Evolutionary conservation across 805 yeast species (phyloP), one percentile per base, ranked within the genome.

Genomic region (Metschnikowia dekortorum): DNA sequence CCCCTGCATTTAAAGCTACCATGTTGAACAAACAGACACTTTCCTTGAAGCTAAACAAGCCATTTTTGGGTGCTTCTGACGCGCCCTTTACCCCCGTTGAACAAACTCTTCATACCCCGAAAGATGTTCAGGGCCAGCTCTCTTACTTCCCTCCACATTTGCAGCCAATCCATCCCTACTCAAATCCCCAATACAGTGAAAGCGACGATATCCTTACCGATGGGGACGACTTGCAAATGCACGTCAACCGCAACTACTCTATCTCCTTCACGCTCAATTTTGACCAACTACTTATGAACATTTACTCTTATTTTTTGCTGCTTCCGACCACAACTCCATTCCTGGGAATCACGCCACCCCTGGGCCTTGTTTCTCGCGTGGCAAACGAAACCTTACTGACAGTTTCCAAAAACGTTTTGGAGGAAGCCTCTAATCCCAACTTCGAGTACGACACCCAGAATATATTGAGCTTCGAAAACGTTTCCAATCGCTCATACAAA

Each of bases 301-400:
- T 67, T 8, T 73, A 73, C 57, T 60, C 64, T 30, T 64, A 69
- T 42, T 58, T 71, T 38, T 57, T 73, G 43, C 63, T 69, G 33
- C 66, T 70, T 39, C 78, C 78, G 39, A 73, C 78, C 18, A 72
- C 77, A 3, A 72, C 77, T 18, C 78, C 78, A 10, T 73, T 73
- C 46, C 66, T 66, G 62, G 78, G 78, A 2, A 44, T 54, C 10
- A 61, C 67, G 8, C 78, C 78, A 14, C 78, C 78, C 2, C 70
- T 73, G 59, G 78, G 78, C 1, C 60, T 73, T 45, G 76, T 68
- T 22, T 67, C 74, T 37, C 68, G 66, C 51, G 75, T 73, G n/a
- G 76, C 76, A 33, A 68, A 68, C 53, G 77, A 73, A 52, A 68
- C 72, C 8, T 62, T 73, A 69, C 53, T 48, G 36, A 58, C 53